phyloP scores from a whole-genome alignment of 257 asterid genomes.

The Solanum chilense region DNA sequence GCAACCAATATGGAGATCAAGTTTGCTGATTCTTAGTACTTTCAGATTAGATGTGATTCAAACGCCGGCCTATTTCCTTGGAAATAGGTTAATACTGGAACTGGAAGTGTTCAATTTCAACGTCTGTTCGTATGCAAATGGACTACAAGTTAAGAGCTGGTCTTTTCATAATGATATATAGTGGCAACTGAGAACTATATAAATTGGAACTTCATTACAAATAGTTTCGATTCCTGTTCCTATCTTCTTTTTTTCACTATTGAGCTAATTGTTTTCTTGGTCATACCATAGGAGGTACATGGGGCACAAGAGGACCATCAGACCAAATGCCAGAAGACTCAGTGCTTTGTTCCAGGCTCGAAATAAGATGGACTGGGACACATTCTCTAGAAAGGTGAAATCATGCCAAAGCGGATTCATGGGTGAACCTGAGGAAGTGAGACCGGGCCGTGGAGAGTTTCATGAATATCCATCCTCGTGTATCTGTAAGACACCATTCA shows the following conservation, averaged over 20 bases:
- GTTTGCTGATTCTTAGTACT: neutral
- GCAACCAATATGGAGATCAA: neutral
- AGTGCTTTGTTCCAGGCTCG: slow-evolving; percentile 51
- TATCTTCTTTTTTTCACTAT: neutral
- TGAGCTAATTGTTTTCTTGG: neutral
- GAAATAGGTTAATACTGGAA: neutral
- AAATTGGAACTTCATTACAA: neutral
- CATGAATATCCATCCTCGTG: slow-evolving; percentile 87
- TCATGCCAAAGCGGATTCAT: slow-evolving; percentile 92
- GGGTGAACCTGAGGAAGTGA: slow-evolving; percentile 96
- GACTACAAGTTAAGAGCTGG: neutral
- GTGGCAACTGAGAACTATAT: neutral
- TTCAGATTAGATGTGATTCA: neutral
- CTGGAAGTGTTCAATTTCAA: neutral
- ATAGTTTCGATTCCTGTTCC: neutral
- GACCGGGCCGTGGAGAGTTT: slow-evolving; percentile 88
- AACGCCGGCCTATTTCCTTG: neutral
- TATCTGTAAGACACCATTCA: slow-evolving; percentile 60
- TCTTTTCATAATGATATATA: neutral
- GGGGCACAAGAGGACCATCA: slow-evolving; percentile 93
- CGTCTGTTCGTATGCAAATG: neutral
- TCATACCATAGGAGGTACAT: slow-evolving; percentile 60
- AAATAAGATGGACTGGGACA: slow-evolving; percentile 69
- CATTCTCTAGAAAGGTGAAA: slow-evolving; percentile 73
- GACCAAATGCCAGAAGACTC: slow-evolving; percentile 93